A percentile compares a stretch with the other conserved stretches of the same genome.
phyloP scores from a whole-genome alignment of 306 rosid genomes.

The Sophora flavescens region DNA sequence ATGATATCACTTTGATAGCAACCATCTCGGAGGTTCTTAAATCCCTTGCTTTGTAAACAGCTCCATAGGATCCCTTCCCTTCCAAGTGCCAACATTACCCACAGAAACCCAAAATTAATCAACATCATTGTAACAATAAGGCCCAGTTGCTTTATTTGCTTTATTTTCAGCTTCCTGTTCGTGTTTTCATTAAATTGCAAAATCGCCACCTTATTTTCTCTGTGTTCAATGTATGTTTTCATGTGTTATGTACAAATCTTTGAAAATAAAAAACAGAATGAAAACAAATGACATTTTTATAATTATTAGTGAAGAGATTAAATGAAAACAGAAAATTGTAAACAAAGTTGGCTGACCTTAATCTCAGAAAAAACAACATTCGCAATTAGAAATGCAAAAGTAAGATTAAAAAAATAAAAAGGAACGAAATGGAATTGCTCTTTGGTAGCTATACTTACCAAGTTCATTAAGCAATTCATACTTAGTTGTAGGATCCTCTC shows the following conservation, averaged over 20 bases:
- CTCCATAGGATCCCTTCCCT: conserved; percentile 99
- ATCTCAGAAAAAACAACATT: too few relatives aligned
- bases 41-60: conserved; percentile 97
- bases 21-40: conserved; percentile 90
- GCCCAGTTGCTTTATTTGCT: too few relatives aligned
- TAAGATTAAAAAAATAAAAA: neutral
- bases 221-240: too few relatives aligned
- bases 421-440: conserved; percentile 14
- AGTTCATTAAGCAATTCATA: conserved; percentile 97
- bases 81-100: conserved; percentile 30
- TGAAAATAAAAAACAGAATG: too few relatives aligned
- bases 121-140: conserved; percentile 10
- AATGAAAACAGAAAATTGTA: too few relatives aligned
- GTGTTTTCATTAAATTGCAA: too few relatives aligned
- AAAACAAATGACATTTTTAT: too few relatives aligned
- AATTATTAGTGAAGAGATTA: too few relatives aligned
- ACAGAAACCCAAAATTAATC: neutral
- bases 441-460: conserved; percentile 66
- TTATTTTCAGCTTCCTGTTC: too few relatives aligned
- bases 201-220: too few relatives aligned
- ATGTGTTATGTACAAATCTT: too few relatives aligned
- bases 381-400: neutral
- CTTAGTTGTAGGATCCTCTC: conserved; percentile 90
- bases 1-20: conserved; percentile 93
- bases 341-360: too few relatives aligned